A percentile compares a stretch with the other conserved stretches of the same genome.
Conservation (phyloP, 108 stramenopile species). For the Asterionellopsis glacialis region DNA sequence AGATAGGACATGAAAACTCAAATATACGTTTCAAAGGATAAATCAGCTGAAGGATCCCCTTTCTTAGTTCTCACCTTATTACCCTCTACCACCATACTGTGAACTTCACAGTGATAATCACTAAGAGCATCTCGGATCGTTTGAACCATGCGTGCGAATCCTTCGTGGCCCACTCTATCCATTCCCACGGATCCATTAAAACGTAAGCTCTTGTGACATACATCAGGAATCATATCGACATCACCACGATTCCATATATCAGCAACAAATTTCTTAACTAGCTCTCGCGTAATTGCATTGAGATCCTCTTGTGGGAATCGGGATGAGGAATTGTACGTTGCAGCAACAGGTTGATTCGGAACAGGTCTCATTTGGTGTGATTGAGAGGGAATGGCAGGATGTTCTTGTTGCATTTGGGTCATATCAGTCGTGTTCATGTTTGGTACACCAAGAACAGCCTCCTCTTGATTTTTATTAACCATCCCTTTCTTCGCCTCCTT, state of each 20-base stretch:
- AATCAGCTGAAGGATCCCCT: too few species aligned
- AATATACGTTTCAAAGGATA: too few species aligned
- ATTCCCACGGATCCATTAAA: slow-evolving; percentile 54
- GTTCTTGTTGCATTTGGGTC: too few species aligned
- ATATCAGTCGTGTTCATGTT: too few species aligned
- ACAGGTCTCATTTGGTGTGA: too few species aligned
- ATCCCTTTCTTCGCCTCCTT: slow-evolving; percentile 15
- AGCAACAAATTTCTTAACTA: slow-evolving; percentile 50
- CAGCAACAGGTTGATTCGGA: too few species aligned
- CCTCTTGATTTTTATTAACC: too few species aligned
- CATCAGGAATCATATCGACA: slow-evolving; percentile 28
- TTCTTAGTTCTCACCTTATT: slow-evolving; percentile 21
- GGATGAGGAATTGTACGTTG: too few species aligned
- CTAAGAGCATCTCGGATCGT: slow-evolving; percentile 39
- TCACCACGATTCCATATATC: slow-evolving; percentile 67
- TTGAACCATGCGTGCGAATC: slow-evolving; percentile 46
- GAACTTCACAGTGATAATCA: slow-evolving; percentile 60
- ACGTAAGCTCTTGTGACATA: slow-evolving; percentile 38
- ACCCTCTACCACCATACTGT: slow-evolving; percentile 51
- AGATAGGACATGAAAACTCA: too few species aligned
- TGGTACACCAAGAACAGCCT: too few species aligned
- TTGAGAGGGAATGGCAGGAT: too few species aligned
- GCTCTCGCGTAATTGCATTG: slow-evolving; percentile 25
- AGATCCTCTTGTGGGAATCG: too few species aligned
- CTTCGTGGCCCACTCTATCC: slow-evolving; percentile 54